Percentiles rank a stretch among this genome's conserved stretches.
phyloP scores from a whole-genome alignment of 202 grass and related monocot genomes.

The Elaeis oleifera region DNA sequence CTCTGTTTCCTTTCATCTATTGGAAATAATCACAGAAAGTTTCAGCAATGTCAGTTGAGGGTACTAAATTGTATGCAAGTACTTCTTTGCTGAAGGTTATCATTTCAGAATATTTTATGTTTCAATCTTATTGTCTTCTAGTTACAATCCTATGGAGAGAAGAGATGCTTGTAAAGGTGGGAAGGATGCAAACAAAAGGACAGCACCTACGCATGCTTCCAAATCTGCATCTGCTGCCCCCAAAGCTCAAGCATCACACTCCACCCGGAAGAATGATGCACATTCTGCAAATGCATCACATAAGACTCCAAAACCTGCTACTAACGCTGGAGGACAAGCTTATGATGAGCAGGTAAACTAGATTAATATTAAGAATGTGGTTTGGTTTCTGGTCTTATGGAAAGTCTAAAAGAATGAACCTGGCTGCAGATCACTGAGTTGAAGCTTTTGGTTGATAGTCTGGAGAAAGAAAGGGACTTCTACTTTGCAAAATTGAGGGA shows the following conservation, averaged over 20 bases:
- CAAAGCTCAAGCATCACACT: slow-evolving; percentile 46
- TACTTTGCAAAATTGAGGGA: slow-evolving; percentile 94
- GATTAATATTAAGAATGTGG: not conserved
- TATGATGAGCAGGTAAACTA: slow-evolving; percentile 60
- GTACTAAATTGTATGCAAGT: too few species aligned
- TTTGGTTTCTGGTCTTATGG: not conserved
- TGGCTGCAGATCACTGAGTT: slow-evolving; percentile 80
- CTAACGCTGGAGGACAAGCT: slow-evolving; percentile 41
- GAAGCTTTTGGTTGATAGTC: slow-evolving; percentile 80
- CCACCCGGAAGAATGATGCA: slow-evolving; percentile 31
- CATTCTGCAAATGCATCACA: slow-evolving; percentile 34
- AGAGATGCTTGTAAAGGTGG: slow-evolving; percentile 84
- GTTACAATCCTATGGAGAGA: slow-evolving; percentile 84
- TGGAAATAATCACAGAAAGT: too few species aligned
- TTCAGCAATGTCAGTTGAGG: too few species aligned
- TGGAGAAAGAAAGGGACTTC: slow-evolving; percentile 96
- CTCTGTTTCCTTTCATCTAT: too few species aligned
- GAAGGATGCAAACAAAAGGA: slow-evolving; percentile 89
- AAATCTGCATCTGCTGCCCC: slow-evolving; percentile 38
- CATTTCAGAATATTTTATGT: slow-evolving; percentile 1
- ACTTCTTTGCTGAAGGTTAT: too few species aligned
- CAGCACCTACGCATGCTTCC: slow-evolving; percentile 45
- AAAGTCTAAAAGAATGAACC: not conserved
- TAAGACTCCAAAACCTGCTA: slow-evolving; percentile 33
- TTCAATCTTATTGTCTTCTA: slow-evolving; percentile 19